Evolutionary conservation across 768 basidiomycete genomes (phyloP), one percentile per base, ranked within the genome.

Genomic region (Trametopsis cervina): DNA sequence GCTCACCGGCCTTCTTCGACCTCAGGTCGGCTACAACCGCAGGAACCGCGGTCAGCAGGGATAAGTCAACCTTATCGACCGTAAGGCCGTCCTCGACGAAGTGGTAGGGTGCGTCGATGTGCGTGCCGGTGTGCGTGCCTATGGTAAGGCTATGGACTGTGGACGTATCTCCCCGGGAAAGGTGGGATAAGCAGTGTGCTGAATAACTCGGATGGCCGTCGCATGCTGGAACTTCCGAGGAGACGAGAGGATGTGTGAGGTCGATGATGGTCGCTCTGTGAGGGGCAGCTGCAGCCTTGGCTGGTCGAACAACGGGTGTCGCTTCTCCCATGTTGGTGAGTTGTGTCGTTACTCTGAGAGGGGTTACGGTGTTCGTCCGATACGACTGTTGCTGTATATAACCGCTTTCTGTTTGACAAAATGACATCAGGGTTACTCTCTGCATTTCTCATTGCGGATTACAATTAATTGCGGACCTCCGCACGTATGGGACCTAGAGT

Each of bases 101-200:
- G 57, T 89, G 87, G 42, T 74, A 78, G 0, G 87, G 87, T 1
- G 85, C 83, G 56, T 89, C 87, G 62, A 89, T 71, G 65, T 89
- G 87, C 2, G 87, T 89, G 40, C 86, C 87, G 1, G 81, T 81
- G 58, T 89, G 87, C 1, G 85, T 78, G 3, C 81, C 75, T 18
- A 87, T 56, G 22, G 74, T 66, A 42, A 89, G 63, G 0, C 68
- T 57, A 51, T 73, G 73, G 11, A 83, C 74, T 42, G 66, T 72
- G 57, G 71, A 76, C 29, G 76, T 76, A 46, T 80, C 70, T 29
- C 60, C 58, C 47, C 66, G 59, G 3, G 60, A 47, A 46, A 81
- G 60, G 10, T 71, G 69, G 24, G 71, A 57, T 42, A 61, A 61
- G 18, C 67, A 69, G 13, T 54, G 59, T 46, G 66, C 70, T 17